Base-by-base conservation (phyloP, 495 filamentous ascomycete species). In the Xylaria cubensis region DNA sequence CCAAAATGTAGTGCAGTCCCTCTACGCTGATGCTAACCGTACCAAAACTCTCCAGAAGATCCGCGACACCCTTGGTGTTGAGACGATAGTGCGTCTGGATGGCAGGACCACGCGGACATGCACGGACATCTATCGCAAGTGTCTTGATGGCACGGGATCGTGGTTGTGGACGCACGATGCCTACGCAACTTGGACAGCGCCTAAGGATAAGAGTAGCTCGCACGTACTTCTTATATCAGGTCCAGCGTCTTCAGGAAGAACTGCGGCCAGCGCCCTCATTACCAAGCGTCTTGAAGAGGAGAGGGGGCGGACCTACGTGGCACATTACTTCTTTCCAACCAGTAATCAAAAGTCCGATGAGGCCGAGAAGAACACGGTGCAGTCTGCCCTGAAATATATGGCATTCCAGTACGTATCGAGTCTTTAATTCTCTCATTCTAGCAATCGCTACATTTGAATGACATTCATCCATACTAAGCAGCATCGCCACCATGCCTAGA, bases 61-160 rank as follows among this genome's bases (percentile, higher is more conserved):
- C 42, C 80, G 80, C 19, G 67, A 80, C n/a, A 74, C 74, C 6
- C 72, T 74, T 9, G 61, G 51, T 29, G 67, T 74, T 71, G 75
- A 74, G 66, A 71, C 65, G 29, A 64, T 32, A 15, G 71, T 76
- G 64, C 32, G 64, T 69, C 46, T 84, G 74, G 73, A 84, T 77
- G 75, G 75, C 71, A 74, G 73, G 74, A 82, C 78, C 10, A 79
- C 78, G 1, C 78, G 82, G 75, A 82, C 80, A 71, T 76, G 77
- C 24, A 70, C 77, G 44, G 78, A 80, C n/a, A 51, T 76, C 7
- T 77, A 74, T 24, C 75, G 79, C 46, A 70, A 48, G 24, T 67
- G 67, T 29, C 59, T 66, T 26, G 26, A 39, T 15, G 61, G 59
- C 42, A 74, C 67, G 15, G 72, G 72, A 2, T 71, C 56, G 1